These are phyloP conservation scores for Calocybe cyanea DNA, from an alignment of 768 basidiomycete species.

Conservation along the genomic window DNA sequence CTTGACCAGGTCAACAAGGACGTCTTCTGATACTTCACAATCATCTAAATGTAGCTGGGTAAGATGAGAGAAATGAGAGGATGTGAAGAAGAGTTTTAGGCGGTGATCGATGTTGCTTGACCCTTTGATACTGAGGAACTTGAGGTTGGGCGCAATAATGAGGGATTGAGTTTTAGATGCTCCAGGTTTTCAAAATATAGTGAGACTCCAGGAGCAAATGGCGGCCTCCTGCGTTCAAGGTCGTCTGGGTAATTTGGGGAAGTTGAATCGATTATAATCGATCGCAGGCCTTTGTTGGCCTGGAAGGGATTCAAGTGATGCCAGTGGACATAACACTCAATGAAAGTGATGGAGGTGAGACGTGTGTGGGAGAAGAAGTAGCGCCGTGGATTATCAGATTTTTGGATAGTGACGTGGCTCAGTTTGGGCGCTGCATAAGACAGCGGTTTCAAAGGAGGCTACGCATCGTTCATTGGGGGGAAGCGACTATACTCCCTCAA, in stretches of 20 bases:
- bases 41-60: conserved; percentile 33
- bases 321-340: no score
- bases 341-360: conserved; percentile 15
- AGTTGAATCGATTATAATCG: conserved; percentile 22
- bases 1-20: conserved; percentile 27
- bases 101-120: conserved; percentile 5
- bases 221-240: not conserved
- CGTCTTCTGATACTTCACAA: conserved; percentile 23
- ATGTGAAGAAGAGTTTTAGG: no score
- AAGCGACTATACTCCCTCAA: conserved; percentile 12
- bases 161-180: conserved; percentile 9
- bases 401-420: conserved; percentile 3
- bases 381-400: conserved; percentile 18
- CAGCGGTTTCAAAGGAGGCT: conserved; percentile 10
- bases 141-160: conserved; percentile 10
- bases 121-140: conserved; percentile 8
- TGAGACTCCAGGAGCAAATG: conserved; percentile 31
- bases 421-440: conserved; percentile 1
- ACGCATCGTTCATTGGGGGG: conserved; percentile 2
- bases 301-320: no score
- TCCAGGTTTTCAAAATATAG: conserved; percentile 34
- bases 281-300: conserved; percentile 25
- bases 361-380: conserved; percentile 6
- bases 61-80: conserved; percentile 17
- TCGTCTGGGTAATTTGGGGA: no score